These are phyloP conservation scores for Trametes cinnabarina DNA, from an alignment of 768 basidiomycete genomes.

Conservation along the genomic window DNA sequence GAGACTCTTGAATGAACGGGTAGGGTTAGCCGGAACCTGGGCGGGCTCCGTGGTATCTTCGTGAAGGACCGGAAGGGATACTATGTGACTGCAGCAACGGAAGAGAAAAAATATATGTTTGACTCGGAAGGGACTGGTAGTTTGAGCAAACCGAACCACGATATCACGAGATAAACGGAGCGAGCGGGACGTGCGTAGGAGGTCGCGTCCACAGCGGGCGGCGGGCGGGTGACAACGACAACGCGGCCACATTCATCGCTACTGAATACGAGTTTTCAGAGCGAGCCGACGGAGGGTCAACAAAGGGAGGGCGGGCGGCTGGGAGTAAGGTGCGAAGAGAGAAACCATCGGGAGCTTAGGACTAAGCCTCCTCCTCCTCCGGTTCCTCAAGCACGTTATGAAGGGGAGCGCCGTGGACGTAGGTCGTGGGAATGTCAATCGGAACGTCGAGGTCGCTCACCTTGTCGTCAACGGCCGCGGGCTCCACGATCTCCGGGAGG, in stretches of 20 bases:
- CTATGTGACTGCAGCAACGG: conserved; percentile 12
- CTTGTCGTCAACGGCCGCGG: conserved; percentile 19
- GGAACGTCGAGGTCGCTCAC: conserved; percentile 20
- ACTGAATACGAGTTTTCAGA: conserved; percentile 21
- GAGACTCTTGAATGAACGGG: conserved; percentile 11
- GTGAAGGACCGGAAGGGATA: conserved; percentile 17
- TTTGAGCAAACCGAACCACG: conserved; percentile 1
- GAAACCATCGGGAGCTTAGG: conserved; percentile 13
- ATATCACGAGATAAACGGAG: conserved; percentile 1
- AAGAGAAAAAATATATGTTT: not conserved
- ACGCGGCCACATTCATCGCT: conserved; percentile 15
- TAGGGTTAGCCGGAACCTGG: conserved; percentile 10
- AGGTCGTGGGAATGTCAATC: conserved; percentile 40
- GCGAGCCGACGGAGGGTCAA: conserved; percentile 15
- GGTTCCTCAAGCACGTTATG: conserved; percentile 86
- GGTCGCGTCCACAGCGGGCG: not conserved
- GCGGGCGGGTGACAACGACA: not conserved
- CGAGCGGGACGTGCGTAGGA: not conserved
- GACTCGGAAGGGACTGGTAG: not conserved
- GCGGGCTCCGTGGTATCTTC: conserved; percentile 18
- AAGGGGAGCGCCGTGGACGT: conserved; percentile 81
- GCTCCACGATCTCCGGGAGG: conserved; percentile 16
- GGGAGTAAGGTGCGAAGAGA: conserved; percentile 1
- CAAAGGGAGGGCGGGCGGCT: not conserved
- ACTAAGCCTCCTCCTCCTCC: conserved; percentile 26